Conservation (phyloP, 805 yeast genomes). For the Jamesozyma rosinii region DNA sequence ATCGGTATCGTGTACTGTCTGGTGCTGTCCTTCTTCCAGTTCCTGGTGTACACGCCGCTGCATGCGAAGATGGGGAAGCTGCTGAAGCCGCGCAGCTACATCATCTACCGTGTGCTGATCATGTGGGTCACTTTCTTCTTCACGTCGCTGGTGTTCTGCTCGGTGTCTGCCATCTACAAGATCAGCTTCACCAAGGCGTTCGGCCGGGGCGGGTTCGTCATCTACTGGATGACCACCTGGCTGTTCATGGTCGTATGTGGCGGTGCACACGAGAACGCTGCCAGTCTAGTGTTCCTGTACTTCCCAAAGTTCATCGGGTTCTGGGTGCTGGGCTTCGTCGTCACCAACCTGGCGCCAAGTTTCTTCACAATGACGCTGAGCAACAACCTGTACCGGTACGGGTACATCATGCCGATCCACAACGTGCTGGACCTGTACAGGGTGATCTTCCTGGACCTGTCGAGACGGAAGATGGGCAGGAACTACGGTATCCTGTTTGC, state of each 20-base stretch:
- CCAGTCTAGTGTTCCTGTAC: slow-evolving; percentile 40
- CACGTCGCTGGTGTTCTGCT: slow-evolving; percentile 47
- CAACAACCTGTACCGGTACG: slow-evolving; percentile 48
- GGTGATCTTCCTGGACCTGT: slow-evolving; percentile 47
- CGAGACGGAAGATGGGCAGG: slow-evolving; percentile 49
- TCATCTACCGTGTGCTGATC: slow-evolving; percentile 42
- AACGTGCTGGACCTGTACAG: slow-evolving; percentile 53
- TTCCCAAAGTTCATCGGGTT: slow-evolving; percentile 60
- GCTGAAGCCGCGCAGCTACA: slow-evolving; percentile 36
- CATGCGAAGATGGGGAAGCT: slow-evolving; percentile 42
- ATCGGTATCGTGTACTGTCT: slow-evolving; percentile 67
- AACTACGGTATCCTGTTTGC: slow-evolving; percentile 49
- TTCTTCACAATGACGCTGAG: slow-evolving; percentile 54
- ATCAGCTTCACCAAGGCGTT: slow-evolving; percentile 47
- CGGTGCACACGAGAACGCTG: slow-evolving; percentile 58
- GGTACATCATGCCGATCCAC: slow-evolving; percentile 61
- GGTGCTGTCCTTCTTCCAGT: slow-evolving; percentile 62
- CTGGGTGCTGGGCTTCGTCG: slow-evolving; percentile 64
- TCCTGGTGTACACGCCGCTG: slow-evolving; percentile 46
- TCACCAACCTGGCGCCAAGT: slow-evolving; percentile 58
- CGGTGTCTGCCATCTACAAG: slow-evolving; percentile 60
- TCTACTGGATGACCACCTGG: slow-evolving; percentile 61
- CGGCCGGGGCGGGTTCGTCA: slow-evolving; percentile 63
- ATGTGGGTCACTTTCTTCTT: slow-evolving; percentile 45
- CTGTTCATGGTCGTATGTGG: slow-evolving; percentile 70